Conservation (phyloP, 345 rosid species). For the Eucalyptus tenuipes region DNA sequence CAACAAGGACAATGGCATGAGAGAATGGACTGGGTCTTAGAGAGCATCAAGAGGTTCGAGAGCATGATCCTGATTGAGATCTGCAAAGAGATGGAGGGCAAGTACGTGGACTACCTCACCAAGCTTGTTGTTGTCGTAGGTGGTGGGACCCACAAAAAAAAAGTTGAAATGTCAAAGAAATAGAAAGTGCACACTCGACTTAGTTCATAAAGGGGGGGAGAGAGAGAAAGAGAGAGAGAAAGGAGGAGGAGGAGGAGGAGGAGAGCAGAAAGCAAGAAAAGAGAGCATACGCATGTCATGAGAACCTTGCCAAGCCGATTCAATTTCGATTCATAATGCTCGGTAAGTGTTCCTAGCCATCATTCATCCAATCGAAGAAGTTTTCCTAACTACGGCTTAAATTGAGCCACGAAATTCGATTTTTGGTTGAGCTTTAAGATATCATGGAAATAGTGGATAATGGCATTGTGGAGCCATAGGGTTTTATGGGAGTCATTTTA, state of each 20-base stretch:
- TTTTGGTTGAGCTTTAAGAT: neutral
- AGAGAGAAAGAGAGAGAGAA: no score
- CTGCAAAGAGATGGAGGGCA: slow-evolving; percentile 5
- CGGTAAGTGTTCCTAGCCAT: neutral
- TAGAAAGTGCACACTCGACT: neutral
- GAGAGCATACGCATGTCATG: neutral
- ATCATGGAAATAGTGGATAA: neutral
- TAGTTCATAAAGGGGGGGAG: no score
- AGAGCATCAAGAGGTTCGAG: neutral
- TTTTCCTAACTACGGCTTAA: neutral
- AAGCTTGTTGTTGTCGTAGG: neutral
- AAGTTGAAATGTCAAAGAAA: neutral
- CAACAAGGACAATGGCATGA: neutral
- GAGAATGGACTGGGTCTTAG: neutral
- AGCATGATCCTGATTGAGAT: slow-evolving; percentile 4
- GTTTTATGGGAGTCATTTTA: rapidly evolving
- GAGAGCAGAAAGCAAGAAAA: no score
- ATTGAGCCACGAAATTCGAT: no score
- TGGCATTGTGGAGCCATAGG: neutral
- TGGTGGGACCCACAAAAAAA: neutral
- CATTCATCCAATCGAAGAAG: neutral
- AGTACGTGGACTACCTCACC: slow-evolving; percentile 4
- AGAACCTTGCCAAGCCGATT: neutral
- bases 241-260: no score
- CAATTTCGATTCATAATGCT: neutral